Evolutionary conservation across 2,329 filamentous ascomycete genomes (phyloP), one percentile per base, ranked within the genome.

Genomic region (Chaetothyriales sp.): DNA sequence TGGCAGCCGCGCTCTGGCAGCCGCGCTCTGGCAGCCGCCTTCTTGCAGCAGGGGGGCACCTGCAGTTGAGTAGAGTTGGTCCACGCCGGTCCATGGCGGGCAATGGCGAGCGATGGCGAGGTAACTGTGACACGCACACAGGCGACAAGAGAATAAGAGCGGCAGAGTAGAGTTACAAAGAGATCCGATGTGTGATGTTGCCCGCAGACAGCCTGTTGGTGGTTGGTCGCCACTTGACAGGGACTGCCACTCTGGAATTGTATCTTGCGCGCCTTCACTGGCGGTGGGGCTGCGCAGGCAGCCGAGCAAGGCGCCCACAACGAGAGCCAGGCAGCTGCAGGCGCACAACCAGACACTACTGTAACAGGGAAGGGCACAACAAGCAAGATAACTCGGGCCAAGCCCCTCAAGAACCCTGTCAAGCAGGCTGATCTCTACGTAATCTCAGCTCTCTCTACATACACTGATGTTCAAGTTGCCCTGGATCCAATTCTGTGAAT

Each of bases 61-160:
- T 40, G 33, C 33, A 15, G 15, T 40, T 90, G 70, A 54, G 84
- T 89, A 19, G 83, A 83, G 58, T 76, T 67, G 51, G 67, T 62
- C 66, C 67, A 67, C 50, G 43, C 29, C 37, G 22, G 43, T 15
- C 13, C 43, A 28, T 48, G 33, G 2, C 20, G 46, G 47, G 46
- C 25, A 19, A 44, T 25, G 46, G 22, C 37, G 25, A 43, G 43
- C 5, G 22, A 47, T 19, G 18, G 19, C 9, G 44, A 29, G 18
- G 19, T 18, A 18, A 37, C 7, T 44, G n/a, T 43, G 40, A 4
- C 7, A 53, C 53, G 25, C 51, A 33, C 29, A 33, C 7, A 2
- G 29, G 29, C 7, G 10, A 9, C 2, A 33, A 33, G 29, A 9
- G 10, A 6, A 25, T 25, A 33, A 33, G 33, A 40, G 15, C 4